Evolutionary conservation across 495 filamentous ascomycete genomes (phyloP).

Genomic region (Pseudevernia furfuracea): DNA sequence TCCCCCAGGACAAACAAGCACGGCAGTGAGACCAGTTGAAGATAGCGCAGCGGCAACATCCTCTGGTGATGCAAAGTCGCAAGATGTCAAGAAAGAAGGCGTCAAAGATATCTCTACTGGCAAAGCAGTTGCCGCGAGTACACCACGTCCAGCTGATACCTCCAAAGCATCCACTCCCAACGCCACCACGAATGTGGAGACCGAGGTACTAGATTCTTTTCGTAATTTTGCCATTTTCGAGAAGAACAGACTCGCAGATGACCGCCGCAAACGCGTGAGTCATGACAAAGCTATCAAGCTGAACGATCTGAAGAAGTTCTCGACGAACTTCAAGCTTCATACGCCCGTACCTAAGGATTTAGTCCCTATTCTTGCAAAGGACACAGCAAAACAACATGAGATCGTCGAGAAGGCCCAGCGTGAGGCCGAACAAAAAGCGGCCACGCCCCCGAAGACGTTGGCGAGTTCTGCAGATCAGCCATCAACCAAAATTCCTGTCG

Average conservation of each 20-base stretch:
- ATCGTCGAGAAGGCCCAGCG: slow-evolving; percentile 79
- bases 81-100: slow-evolving; percentile 20
- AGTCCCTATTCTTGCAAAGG: slow-evolving; percentile 91
- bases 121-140: slow-evolving; percentile 6
- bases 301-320: slow-evolving; percentile 91
- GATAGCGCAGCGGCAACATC: slow-evolving; percentile 19
- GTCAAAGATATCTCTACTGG: slow-evolving; percentile 19
- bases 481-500: slow-evolving; percentile 29
- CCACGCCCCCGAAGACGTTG: slow-evolving; percentile 31
- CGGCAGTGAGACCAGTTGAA: slow-evolving; percentile 32
- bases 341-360: slow-evolving; percentile 88
- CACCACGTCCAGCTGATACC: slow-evolving; percentile 19
- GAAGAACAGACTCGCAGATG: slow-evolving; percentile 63
- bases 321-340: slow-evolving; percentile 82
- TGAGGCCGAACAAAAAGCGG: slow-evolving; percentile 53
- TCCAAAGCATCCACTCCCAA: slow-evolving; percentile 38
- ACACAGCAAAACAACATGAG: slow-evolving; percentile 80
- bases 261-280: slow-evolving; percentile 56
- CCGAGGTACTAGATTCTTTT: slow-evolving; percentile 69
- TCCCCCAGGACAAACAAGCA: slow-evolving; percentile 21
- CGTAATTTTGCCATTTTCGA: slow-evolving; percentile 73
- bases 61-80: background rate
- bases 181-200: slow-evolving; percentile 69
- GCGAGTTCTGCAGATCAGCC: slow-evolving; percentile 35
- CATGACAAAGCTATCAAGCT: slow-evolving; percentile 82